These are phyloP conservation scores for Neopestalotiopsis clavispora DNA, from an alignment of 2,329 filamentous ascomycete genomes.

Conservation along the genomic window DNA sequence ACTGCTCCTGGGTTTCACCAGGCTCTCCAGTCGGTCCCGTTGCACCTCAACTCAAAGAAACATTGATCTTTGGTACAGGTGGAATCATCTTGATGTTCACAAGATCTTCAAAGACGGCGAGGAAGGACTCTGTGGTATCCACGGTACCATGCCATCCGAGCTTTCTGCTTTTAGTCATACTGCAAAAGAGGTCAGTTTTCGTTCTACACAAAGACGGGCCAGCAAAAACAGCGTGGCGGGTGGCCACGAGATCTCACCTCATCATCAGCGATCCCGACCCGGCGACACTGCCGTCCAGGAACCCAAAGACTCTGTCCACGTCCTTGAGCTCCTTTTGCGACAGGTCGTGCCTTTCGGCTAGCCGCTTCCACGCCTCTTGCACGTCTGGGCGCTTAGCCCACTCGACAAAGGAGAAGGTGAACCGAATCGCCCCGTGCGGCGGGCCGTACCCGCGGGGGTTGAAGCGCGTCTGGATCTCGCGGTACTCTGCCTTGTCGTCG, in stretches of 20 bases:
- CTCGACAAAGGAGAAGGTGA: slow-evolving; percentile 45
- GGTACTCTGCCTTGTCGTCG: slow-evolving; percentile 22
- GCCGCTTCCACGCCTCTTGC: slow-evolving; percentile 47
- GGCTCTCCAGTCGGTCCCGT: no score
- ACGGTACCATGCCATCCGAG: slow-evolving; percentile 39
- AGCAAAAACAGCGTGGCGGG: not conserved
- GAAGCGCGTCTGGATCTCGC: slow-evolving; percentile 16
- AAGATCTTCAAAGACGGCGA: slow-evolving; percentile 24
- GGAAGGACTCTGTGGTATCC: slow-evolving; percentile 35
- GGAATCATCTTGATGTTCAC: slow-evolving; percentile 23
- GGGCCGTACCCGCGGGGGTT: slow-evolving; percentile 47
- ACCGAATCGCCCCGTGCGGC: slow-evolving; percentile 37
- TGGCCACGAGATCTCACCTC: not conserved
- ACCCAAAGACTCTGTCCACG: slow-evolving; percentile 49
- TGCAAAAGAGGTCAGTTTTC: slow-evolving; percentile 33
- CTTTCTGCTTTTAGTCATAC: slow-evolving; percentile 35
- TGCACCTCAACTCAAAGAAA: not conserved
- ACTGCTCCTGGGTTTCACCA: no score
- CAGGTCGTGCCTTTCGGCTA: slow-evolving; percentile 46
- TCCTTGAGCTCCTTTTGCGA: slow-evolving; percentile 46
- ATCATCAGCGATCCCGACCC: not conserved
- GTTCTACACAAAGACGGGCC: not conserved
- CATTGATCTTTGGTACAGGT: slow-evolving; percentile 6
- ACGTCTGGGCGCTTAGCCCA: slow-evolving; percentile 52
- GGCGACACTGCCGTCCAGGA: slow-evolving; percentile 41